Conservation (phyloP, 345 rosid genomes). For the Murraya koenigii region DNA sequence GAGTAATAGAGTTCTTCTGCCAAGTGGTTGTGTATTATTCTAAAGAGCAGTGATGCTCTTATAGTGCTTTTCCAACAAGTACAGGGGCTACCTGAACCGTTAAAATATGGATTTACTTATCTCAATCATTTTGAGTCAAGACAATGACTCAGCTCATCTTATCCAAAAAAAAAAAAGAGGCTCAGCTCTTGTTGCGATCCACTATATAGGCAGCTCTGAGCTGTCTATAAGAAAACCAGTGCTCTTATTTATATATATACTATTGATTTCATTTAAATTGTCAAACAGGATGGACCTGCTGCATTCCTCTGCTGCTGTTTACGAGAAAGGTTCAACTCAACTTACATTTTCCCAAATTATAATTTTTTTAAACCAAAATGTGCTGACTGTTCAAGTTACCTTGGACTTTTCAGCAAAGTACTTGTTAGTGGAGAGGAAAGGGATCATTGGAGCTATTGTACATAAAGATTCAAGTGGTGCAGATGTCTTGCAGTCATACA, state of each 20-base stretch:
- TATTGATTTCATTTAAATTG: constrained; percentile 20
- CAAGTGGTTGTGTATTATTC: background rate
- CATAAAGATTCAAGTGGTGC: constrained; percentile 63
- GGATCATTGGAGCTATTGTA: constrained; percentile 40
- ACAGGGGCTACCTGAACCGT: background rate
- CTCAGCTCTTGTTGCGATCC: background rate
- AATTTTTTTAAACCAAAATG: background rate
- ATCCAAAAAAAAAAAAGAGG: background rate
- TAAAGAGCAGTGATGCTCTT: background rate
- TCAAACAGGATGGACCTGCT: constrained; percentile 47
- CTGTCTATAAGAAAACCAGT: background rate
- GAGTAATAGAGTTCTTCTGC: background rate
- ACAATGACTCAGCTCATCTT: background rate
- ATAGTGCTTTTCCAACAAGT: background rate
- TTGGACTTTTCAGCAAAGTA: constrained; percentile 51
- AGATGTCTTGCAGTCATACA: constrained; percentile 71
- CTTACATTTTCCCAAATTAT: background rate
- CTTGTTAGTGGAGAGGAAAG: constrained; percentile 52
- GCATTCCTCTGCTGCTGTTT: constrained; percentile 34
- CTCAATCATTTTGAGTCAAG: background rate
- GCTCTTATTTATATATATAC: constrained; percentile 8
- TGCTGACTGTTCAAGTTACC: constrained; percentile 11
- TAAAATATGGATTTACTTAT: background rate
- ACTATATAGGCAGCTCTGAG: background rate
- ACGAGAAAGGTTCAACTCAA: constrained; percentile 40